These are phyloP conservation scores for Lithospermum erythrorhizon DNA, from an alignment of 257 asterid genomes.

Conservation along the genomic window DNA sequence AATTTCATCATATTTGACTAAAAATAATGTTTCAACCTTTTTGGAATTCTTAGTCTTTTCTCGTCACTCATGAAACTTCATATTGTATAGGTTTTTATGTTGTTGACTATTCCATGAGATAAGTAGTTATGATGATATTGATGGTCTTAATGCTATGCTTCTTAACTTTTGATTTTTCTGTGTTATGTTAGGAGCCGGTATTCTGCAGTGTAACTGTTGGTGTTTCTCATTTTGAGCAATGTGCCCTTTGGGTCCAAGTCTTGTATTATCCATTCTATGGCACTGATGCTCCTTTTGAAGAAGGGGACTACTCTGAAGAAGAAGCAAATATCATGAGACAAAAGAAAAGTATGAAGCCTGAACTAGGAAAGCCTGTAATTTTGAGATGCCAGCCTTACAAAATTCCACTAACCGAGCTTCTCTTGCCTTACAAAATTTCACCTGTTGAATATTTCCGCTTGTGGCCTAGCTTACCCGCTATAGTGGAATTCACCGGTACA, in stretches of 20 bases:
- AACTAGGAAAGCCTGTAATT: constrained; percentile 58
- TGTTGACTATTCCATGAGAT: background rate
- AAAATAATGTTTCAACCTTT: too few species aligned
- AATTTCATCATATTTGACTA: too few species aligned
- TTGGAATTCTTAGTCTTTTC: background rate
- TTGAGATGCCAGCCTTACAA: constrained; percentile 93
- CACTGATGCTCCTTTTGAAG: constrained; percentile 49
- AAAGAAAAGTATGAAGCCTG: constrained; percentile 45
- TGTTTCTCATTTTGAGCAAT: constrained; percentile 73
- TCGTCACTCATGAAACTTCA: too few species aligned
- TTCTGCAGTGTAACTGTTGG: constrained; percentile 79
- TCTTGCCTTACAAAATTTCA: constrained; percentile 85
- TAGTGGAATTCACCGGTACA: constrained; percentile 77
- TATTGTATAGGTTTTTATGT: too few species aligned
- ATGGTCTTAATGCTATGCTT: background rate
- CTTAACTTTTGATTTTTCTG: background rate
- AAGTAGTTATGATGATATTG: background rate
- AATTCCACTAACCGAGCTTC: constrained; percentile 87
- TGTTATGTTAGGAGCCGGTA: constrained; percentile 57
- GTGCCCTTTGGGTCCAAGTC: constrained; percentile 86
- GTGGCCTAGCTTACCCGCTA: constrained; percentile 92
- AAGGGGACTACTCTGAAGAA: constrained; percentile 58
- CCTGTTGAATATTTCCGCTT: constrained; percentile 92
- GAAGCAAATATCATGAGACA: constrained; percentile 52
- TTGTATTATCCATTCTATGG: constrained; percentile 73